Evolutionary conservation across 495 filamentous ascomycete species (phyloP).

Genomic region (Coniosporium apollinis): DNA sequence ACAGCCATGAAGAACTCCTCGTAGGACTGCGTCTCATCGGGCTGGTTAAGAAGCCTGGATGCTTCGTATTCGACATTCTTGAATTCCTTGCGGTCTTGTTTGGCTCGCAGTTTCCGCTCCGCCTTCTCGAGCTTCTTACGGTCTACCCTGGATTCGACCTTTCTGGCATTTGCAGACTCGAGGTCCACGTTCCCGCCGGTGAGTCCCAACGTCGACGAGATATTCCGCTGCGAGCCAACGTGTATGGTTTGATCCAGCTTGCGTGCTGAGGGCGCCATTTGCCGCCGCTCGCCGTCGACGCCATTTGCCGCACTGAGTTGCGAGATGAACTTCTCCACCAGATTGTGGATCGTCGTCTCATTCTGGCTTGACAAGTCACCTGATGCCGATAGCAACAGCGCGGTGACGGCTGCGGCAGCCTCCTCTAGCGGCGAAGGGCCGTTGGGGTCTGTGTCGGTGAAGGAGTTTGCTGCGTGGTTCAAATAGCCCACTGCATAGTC

Average conservation of each 20-base stretch:
- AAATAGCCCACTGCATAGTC: constrained; percentile 93
- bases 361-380: constrained; percentile 56
- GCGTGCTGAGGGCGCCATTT: constrained; percentile 57
- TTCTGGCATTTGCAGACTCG: constrained; percentile 77
- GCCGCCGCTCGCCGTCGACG: constrained; percentile 47
- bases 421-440: constrained; percentile 61
- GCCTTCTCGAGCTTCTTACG: constrained; percentile 99
- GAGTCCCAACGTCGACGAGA: constrained; percentile 86
- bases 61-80: constrained; percentile 97
- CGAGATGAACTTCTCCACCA: constrained; percentile 84
- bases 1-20: constrained; percentile 99
- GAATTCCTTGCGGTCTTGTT: constrained; percentile 95
- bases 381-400: constrained; percentile 78
- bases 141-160: constrained; percentile 95
- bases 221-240: constrained; percentile 82
- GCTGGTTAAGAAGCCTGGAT: constrained; percentile 70
- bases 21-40: constrained; percentile 77
- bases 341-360: constrained; percentile 55
- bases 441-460: constrained; percentile 53
- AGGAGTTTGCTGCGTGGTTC: constrained; percentile 70
- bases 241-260: constrained; percentile 90
- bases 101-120: constrained; percentile 91
- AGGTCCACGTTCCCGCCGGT: constrained; percentile 74
- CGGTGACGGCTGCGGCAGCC: constrained; percentile 66
- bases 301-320: constrained; percentile 59